A percentile compares a stretch with the other conserved stretches of the same genome.
phyloP scores from a whole-genome alignment of 768 basidiomycete species.

The Pluteus cervinus region DNA sequence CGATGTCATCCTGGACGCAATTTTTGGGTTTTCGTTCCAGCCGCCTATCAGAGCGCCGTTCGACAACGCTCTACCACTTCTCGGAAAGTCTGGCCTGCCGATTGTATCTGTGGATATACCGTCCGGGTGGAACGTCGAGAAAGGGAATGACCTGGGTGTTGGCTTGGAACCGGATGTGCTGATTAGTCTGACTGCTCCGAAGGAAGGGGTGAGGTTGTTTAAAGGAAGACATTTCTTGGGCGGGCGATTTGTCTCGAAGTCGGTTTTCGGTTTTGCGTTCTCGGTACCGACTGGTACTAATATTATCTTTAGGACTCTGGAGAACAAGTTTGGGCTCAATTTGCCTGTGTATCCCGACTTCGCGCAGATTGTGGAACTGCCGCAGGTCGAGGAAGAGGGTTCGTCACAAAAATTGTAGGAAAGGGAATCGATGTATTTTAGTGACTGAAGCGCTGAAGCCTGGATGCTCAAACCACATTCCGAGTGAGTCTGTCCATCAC shows the following conservation, averaged over 20 bases:
- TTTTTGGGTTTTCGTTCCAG: constrained; percentile 98
- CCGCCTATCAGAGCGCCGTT: constrained; percentile 89
- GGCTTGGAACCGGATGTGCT: constrained; percentile 75
- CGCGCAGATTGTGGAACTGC: constrained; percentile 84
- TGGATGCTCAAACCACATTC: too few species aligned
- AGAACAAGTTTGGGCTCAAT: constrained; percentile 70
- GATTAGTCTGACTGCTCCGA: constrained; percentile 91
- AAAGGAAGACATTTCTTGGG: constrained; percentile 87
- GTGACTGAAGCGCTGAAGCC: too few species aligned
- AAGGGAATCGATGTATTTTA: too few species aligned
- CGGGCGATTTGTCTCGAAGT: constrained; percentile 90
- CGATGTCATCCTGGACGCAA: constrained; percentile 89
- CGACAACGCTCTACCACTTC: constrained; percentile 61
- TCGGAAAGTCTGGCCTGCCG: constrained; percentile 61
- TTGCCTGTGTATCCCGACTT: constrained; percentile 75
- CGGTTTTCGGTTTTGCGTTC: constrained; percentile 17
- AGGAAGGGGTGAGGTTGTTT: constrained; percentile 76
- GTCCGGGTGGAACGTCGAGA: constrained; percentile 93
- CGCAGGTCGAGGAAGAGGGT: constrained; percentile 1
- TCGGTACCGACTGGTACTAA: not conserved
- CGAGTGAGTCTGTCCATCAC: too few species aligned
- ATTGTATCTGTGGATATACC: constrained; percentile 96
- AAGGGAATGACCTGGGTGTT: constrained; percentile 50
- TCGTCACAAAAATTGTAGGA: too few species aligned
- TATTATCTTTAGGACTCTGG: constrained; percentile 45